phyloP scores from a whole-genome alignment of 2,329 filamentous ascomycete genomes.

The Arthrobotrys megalospora region DNA sequence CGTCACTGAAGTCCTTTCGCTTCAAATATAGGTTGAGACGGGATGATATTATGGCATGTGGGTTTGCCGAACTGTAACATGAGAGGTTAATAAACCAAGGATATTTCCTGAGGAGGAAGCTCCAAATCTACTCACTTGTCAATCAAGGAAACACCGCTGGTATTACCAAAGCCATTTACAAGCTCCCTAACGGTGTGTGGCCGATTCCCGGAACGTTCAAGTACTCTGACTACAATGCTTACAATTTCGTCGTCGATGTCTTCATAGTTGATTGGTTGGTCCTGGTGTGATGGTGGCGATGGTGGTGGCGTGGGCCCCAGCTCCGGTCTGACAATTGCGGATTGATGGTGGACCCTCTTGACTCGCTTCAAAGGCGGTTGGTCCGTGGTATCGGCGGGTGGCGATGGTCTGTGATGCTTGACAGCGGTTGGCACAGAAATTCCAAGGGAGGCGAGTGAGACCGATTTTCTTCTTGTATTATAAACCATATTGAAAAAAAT shows the following conservation, averaged over 20 bases:
- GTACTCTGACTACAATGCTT: conserved; percentile 86
- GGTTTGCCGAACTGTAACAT: conserved; percentile 85
- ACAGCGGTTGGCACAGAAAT: conserved; percentile 81
- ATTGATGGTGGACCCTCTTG: conserved; percentile 66
- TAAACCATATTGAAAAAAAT: conserved; percentile 79
- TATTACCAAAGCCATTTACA: conserved; percentile 68
- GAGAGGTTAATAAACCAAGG: conserved; percentile 63
- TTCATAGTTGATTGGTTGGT: conserved; percentile 78
- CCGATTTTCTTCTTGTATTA: conserved; percentile 95
- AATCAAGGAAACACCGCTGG: conserved; percentile 71
- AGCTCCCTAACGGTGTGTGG: conserved; percentile 96
- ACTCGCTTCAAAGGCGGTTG: conserved; percentile 73
- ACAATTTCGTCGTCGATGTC: conserved; percentile 96
- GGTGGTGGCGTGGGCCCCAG: conserved; percentile 80
- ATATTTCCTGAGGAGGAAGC: conserved; percentile 58
- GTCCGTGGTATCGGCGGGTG: conserved; percentile 75
- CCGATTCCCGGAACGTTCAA: conserved; percentile 90
- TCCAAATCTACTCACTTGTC: conserved; percentile 80
- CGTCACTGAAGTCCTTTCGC: conserved; percentile 80
- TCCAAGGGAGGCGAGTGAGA: conserved; percentile 91
- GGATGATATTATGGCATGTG: conserved; percentile 93
- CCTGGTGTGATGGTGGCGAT: conserved; percentile 72
- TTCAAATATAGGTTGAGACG: conserved; percentile 91
- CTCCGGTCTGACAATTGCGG: conserved; percentile 68
- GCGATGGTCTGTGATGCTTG: conserved; percentile 74